Conservation (phyloP, 352 stramenopile species). For the Thraustochytrium aureum region DNA sequence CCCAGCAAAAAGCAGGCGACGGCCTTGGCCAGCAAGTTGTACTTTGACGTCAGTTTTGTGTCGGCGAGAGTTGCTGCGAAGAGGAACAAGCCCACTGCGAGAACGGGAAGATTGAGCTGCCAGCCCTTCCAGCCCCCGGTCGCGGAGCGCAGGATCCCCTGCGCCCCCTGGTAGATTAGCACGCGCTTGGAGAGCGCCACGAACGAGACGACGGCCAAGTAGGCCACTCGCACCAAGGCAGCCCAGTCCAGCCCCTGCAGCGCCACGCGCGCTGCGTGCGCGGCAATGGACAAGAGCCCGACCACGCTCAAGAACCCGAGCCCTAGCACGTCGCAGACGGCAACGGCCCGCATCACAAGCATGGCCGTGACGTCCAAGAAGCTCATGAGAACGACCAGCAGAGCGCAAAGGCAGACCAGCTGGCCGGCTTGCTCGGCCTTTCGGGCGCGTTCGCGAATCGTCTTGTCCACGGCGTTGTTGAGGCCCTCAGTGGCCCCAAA, state of each 20-base stretch:
- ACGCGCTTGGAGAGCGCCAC: neutral
- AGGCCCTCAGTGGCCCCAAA: slow-evolving; percentile 6
- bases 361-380: neutral
- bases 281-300: neutral
- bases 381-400: neutral
- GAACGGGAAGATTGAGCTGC: neutral
- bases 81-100: neutral
- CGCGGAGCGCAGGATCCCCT: neutral
- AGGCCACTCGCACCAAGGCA: neutral
- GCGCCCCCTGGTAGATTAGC: neutral
- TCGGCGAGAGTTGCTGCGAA: neutral
- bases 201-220: neutral
- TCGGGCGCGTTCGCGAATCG: neutral
- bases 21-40: neutral
- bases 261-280: neutral
- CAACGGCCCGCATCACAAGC: neutral
- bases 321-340: neutral
- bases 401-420: neutral
- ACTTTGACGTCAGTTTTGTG: neutral
- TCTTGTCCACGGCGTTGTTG: neutral
- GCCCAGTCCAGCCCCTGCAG: neutral
- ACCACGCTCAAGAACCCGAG: neutral
- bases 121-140: neutral
- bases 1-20: neutral
- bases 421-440: neutral